Percentiles rank a stretch among this genome's conserved stretches.
These are phyloP conservation scores for Myriosclerotinia duriaeana DNA, from an alignment of 2,329 filamentous ascomycete genomes.

Conservation along the genomic window DNA sequence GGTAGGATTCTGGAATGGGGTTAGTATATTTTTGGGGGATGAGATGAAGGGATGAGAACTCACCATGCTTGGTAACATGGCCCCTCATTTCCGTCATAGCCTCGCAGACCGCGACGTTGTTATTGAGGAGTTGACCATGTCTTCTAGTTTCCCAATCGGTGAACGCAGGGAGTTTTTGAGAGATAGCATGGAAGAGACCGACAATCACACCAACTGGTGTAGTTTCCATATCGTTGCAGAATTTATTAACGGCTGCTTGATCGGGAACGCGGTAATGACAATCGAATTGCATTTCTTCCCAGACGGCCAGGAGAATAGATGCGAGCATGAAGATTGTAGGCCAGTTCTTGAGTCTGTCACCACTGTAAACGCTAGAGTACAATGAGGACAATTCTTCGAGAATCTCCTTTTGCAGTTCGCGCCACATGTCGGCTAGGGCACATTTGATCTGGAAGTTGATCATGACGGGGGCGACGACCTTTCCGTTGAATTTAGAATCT, in stretches of 20 bases:
- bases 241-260: slow-evolving; percentile 80
- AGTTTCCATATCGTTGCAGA: slow-evolving; percentile 95
- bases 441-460: slow-evolving; percentile 99
- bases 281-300: slow-evolving; percentile 99
- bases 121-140: slow-evolving; percentile 86
- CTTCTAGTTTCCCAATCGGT: slow-evolving; percentile 91
- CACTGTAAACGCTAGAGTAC: slow-evolving; percentile 97
- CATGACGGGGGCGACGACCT: slow-evolving; percentile 93
- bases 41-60: slow-evolving; percentile 42
- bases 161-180: slow-evolving; percentile 89
- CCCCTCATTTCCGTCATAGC: slow-evolving; percentile 94
- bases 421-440: slow-evolving; percentile 96
- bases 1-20: slow-evolving; percentile 71
- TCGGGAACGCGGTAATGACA: slow-evolving; percentile 94
- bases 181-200: slow-evolving; percentile 95
- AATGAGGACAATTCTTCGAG: slow-evolving; percentile 87
- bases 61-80: slow-evolving; percentile 92
- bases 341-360: slow-evolving; percentile 98
- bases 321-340: slow-evolving; percentile 98
- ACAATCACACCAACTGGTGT: slow-evolving; percentile 95
- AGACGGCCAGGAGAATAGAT: slow-evolving; percentile 87
- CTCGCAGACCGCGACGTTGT: slow-evolving; percentile 88
- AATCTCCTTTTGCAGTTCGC: slow-evolving; percentile 92
- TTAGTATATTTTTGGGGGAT: slow-evolving; percentile 45
- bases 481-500: slow-evolving; percentile 83